Percentiles rank a stretch among this genome's conserved stretches.
These are phyloP conservation scores for Apophysomyces variabilis DNA, from an alignment of 371 early-diverging fungal species.

Conservation along the genomic window DNA sequence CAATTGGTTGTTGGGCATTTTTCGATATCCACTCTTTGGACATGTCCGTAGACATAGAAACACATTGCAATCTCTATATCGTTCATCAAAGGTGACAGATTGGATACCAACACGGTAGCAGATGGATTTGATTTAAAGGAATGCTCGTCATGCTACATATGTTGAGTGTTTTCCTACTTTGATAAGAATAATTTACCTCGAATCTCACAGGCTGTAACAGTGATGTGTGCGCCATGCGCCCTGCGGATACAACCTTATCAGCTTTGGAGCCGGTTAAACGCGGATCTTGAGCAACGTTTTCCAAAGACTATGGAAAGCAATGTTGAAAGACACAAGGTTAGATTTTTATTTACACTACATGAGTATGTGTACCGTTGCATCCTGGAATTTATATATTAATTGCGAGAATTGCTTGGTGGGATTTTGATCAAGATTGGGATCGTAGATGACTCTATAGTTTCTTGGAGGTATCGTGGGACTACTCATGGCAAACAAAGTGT, in stretches of 20 bases:
- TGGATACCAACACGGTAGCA: background rate
- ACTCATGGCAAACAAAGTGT: background rate
- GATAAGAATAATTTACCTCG: background rate
- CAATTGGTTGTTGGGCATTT: constrained; percentile 4
- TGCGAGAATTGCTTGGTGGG: background rate
- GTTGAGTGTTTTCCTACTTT: background rate
- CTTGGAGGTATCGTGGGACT: constrained; percentile 1
- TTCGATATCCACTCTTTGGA: constrained; percentile 6
- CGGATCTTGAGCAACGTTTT: background rate
- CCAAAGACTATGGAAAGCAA: background rate
- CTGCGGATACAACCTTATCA: background rate
- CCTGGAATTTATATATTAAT: background rate
- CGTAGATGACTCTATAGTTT: constrained; percentile 5
- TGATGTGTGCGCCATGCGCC: background rate
- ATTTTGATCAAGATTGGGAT: constrained; percentile 8
- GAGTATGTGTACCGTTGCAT: background rate
- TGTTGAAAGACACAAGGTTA: background rate
- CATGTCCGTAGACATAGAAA: constrained; percentile 4
- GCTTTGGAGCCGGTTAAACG: background rate
- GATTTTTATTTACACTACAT: background rate
- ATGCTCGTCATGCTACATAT: constrained; percentile 4
- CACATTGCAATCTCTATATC: constrained; percentile 4
- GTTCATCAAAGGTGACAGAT: background rate
- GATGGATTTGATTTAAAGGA: background rate
- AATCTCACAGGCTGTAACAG: background rate